Percentiles rank a stretch among this genome's conserved stretches.
Evolutionary conservation across 495 filamentous ascomycete genomes (phyloP).

Genomic region (Trichocladium antarcticum): DNA sequence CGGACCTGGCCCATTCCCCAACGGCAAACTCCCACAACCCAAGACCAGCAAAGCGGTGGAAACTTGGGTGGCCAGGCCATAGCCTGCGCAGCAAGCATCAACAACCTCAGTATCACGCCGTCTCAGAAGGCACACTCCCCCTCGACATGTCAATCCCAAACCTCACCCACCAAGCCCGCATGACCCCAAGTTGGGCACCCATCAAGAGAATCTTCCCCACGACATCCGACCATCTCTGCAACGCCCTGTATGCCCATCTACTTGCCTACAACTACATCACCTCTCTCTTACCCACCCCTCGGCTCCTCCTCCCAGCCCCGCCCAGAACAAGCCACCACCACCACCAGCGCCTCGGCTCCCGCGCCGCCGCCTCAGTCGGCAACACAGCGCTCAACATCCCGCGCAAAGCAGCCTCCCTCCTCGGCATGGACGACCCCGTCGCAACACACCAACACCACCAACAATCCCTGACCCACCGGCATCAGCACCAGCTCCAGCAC

Average conservation of each 20-base stretch:
- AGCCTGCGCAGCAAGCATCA: slow-evolving; percentile 9
- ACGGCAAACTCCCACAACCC: slow-evolving; percentile 4
- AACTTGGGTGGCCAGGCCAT: slow-evolving; percentile 13
- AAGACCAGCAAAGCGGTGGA: slow-evolving; percentile 16
- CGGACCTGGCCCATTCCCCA: not conserved
- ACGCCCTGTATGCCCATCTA: slow-evolving; percentile 53
- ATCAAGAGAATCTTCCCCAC: slow-evolving; percentile 50
- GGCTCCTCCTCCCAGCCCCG: not conserved
- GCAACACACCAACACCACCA: not conserved
- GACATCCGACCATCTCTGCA: slow-evolving; percentile 44
- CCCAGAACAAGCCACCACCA: not conserved
- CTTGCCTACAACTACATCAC: slow-evolving; percentile 52
- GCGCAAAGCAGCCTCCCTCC: slow-evolving; percentile 30
- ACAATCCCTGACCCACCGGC: too few species aligned
- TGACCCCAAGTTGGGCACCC: slow-evolving; percentile 28
- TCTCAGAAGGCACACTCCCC: not conserved
- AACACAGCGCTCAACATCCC: slow-evolving; percentile 23
- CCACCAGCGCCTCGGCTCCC: slow-evolving; percentile 1
- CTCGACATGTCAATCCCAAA: not conserved
- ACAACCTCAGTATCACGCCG: slow-evolving; percentile 4
- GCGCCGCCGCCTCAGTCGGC: slow-evolving; percentile 2
- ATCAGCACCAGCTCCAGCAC: not conserved
- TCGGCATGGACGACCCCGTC: slow-evolving; percentile 25
- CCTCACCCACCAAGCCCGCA: not conserved
- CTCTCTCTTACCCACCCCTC: slow-evolving; percentile 25